These are phyloP conservation scores for Citrus mangshanensis DNA, from an alignment of 345 rosid genomes.

Conservation along the genomic window DNA sequence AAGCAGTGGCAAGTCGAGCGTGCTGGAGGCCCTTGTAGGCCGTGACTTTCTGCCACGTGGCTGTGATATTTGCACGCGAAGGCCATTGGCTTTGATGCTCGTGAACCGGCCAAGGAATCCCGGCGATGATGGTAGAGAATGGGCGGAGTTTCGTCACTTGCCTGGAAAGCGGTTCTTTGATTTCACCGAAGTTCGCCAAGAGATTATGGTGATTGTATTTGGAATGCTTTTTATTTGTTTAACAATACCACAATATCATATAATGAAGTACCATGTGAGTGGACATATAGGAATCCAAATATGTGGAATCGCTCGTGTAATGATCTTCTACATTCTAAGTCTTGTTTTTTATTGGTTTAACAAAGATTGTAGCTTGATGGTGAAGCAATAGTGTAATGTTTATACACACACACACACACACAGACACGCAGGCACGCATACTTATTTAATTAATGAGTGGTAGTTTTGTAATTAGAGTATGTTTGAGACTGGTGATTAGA, in stretches of 20 bases:
- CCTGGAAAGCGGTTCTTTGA: constrained; percentile 37
- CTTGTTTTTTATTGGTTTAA: not conserved
- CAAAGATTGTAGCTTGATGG: not conserved
- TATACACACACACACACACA: too few relatives aligned
- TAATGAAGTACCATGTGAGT: too few relatives aligned
- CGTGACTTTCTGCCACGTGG: constrained; percentile 54
- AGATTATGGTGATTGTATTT: constrained; percentile 30
- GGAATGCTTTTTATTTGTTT: not conserved
- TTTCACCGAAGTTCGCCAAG: constrained; percentile 33
- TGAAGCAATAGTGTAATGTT: not conserved
- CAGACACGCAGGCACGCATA: too few relatives aligned
- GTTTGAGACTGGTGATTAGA: too few relatives aligned
- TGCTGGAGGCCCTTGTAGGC: constrained; percentile 46
- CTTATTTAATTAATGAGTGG: too few relatives aligned
- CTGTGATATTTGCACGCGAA: constrained; percentile 40
- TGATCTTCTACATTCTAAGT: not conserved
- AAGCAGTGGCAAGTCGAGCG: constrained; percentile 54
- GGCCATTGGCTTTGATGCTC: constrained; percentile 39
- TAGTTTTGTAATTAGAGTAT: too few relatives aligned
- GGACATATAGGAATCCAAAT: too few relatives aligned
- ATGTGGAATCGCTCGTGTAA: too few relatives aligned
- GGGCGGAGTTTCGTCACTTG: constrained; percentile 41
- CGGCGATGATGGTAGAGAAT: constrained; percentile 25
- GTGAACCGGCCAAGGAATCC: constrained; percentile 12
- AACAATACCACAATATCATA: not conserved